Percentiles rank a stretch among this genome's conserved stretches.
These are phyloP conservation scores for Venturia carpophila DNA, from an alignment of 2,329 filamentous ascomycete genomes.

Conservation along the genomic window DNA sequence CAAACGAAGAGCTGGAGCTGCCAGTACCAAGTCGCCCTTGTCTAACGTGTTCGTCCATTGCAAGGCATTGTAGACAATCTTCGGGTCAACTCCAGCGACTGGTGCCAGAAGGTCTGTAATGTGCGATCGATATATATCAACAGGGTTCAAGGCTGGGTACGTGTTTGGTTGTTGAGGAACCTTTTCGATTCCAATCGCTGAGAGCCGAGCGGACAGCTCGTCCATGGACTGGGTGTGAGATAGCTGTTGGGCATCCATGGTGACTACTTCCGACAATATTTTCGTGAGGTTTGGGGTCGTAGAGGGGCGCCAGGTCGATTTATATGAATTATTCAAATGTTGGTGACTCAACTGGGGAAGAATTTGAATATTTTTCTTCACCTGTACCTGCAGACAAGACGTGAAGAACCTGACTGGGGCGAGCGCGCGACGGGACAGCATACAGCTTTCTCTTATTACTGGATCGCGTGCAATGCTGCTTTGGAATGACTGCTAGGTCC, in stretches of 20 bases:
- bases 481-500: not conserved
- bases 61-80: constrained; percentile 64
- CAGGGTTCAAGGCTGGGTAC: constrained; percentile 62
- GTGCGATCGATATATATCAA: constrained; percentile 73
- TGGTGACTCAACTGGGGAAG: constrained; percentile 11
- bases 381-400: constrained; percentile 12
- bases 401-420: not conserved
- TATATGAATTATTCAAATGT: not conserved
- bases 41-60: constrained; percentile 74
- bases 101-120: constrained; percentile 60
- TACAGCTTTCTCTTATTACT: not conserved
- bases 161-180: constrained; percentile 35
- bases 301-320: not conserved
- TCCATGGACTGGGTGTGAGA: constrained; percentile 25
- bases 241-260: constrained; percentile 17
- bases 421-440: constrained; percentile 1
- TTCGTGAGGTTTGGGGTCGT: not conserved
- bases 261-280: not conserved
- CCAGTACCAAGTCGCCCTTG: constrained; percentile 73
- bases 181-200: constrained; percentile 31
- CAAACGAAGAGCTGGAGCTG: constrained; percentile 70
- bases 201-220: constrained; percentile 31
- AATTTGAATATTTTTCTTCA: not conserved
- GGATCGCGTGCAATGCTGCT: not conserved
- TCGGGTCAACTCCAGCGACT: constrained; percentile 58